phyloP scores from a whole-genome alignment of 1,139 yeast species.

The Debaryomyces psychrophilus region DNA sequence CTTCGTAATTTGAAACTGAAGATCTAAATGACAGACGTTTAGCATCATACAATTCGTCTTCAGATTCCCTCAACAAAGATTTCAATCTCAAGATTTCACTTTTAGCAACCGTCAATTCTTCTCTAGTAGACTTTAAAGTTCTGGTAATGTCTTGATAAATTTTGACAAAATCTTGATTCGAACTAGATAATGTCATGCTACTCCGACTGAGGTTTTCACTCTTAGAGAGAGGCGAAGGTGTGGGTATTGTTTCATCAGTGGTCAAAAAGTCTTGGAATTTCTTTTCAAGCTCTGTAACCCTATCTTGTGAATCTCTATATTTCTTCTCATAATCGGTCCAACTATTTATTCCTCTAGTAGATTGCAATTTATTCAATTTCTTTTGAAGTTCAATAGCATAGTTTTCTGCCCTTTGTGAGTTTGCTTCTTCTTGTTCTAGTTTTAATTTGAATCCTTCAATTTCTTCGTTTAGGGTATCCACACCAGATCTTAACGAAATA shows the following conservation, averaged over 20 bases:
- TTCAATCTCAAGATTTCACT: conserved; percentile 56
- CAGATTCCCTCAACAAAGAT: conserved; percentile 49
- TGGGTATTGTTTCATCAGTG: conserved; percentile 20
- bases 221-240: conserved; percentile 23
- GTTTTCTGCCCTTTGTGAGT: conserved; percentile 48
- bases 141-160: conserved; percentile 61
- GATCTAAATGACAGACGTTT: conserved; percentile 39
- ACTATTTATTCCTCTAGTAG: conserved; percentile 42
- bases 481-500: conserved; percentile 22
- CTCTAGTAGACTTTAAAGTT: conserved; percentile 52
- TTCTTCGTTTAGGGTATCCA: conserved; percentile 33
- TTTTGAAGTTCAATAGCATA: conserved; percentile 52
- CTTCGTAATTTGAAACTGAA: conserved; percentile 45
- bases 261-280: conserved; percentile 31
- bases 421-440: conserved; percentile 46
- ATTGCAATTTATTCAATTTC: conserved; percentile 46
- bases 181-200: conserved; percentile 32
- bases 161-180: conserved; percentile 50
- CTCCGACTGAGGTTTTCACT: conserved; percentile 46
- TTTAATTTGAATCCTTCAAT: conserved; percentile 39
- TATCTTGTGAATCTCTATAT: conserved; percentile 39
- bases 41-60: conserved; percentile 48
- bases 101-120: conserved; percentile 53
- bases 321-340: conserved; percentile 42
- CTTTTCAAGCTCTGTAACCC: conserved; percentile 39